A percentile compares a stretch with the other conserved stretches of the same genome.
Evolutionary conservation across 441 rosid species (phyloP).

Genomic region (Gossypium lobatum): DNA sequence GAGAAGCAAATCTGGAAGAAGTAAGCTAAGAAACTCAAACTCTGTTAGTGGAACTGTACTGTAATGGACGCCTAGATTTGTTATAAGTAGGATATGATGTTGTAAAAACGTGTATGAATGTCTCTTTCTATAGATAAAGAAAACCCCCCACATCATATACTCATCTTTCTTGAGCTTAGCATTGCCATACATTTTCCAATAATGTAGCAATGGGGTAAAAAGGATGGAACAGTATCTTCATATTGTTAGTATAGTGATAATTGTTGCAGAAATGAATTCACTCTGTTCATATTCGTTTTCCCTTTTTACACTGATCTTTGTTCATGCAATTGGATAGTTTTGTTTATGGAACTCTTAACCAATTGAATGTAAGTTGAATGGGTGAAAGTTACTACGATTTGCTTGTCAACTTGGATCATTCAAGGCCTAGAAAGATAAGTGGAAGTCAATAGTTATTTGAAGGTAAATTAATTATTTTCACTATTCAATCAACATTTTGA

Average conservation of each 20-base stretch:
- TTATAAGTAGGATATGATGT: conserved; percentile 18
- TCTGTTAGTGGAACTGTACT: conserved; percentile 26
- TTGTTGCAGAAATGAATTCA: conserved; percentile 7
- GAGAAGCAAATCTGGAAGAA: conserved; percentile 42
- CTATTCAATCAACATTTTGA: neutral
- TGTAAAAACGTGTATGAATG: conserved; percentile 33
- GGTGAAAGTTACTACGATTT: neutral
- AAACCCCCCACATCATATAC: conserved; percentile 17
- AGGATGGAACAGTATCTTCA: conserved; percentile 4
- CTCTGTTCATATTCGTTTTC: neutral
- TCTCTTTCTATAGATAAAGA: conserved; percentile 23
- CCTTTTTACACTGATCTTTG: neutral
- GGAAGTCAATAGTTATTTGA: conserved; percentile 73
- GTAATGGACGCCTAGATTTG: conserved; percentile 24
- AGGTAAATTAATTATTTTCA: conserved; percentile 40
- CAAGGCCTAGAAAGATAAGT: no score
- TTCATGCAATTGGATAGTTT: neutral
- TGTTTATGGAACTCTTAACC: neutral
- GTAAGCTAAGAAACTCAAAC: conserved; percentile 35
- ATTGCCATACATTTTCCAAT: conserved; percentile 15
- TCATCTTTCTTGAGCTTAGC: conserved; percentile 19
- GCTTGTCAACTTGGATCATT: neutral
- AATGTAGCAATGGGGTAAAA: conserved; percentile 17
- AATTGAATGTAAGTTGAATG: neutral
- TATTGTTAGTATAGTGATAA: neutral